Conservation (phyloP, 2,329 filamentous ascomycete genomes). For the Fusarium burgessii region DNA sequence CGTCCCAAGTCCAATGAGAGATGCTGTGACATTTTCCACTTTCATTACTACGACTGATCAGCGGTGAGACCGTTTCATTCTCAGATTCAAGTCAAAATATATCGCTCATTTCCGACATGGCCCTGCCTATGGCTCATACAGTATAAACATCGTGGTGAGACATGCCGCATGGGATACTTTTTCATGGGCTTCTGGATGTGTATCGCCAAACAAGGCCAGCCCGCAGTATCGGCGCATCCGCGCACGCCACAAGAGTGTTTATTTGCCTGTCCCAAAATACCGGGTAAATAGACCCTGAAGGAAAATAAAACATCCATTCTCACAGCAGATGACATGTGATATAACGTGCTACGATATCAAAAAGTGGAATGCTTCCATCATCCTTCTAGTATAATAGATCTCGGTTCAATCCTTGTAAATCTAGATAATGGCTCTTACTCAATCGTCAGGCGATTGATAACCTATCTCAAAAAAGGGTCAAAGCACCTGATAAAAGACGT, state of each 20-base stretch:
- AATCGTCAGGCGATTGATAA: conserved; percentile 12
- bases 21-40: neutral
- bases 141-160: conserved; percentile 15
- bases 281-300: neutral
- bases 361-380: conserved; percentile 4
- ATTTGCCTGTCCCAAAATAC: neutral
- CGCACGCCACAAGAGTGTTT: conserved; percentile 16
- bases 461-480: neutral
- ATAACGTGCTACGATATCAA: conserved; percentile 2
- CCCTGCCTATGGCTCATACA: neutral
- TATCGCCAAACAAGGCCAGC: conserved; percentile 18
- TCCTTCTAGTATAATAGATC: conserved; percentile 14
- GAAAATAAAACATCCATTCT: no score
- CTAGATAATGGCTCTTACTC: conserved; percentile 2
- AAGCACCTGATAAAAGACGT: conserved; percentile 29
- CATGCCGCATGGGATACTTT: conserved; percentile 28
- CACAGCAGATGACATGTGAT: neutral
- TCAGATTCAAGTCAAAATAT: neutral
- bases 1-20: neutral
- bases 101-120: conserved; percentile 15
- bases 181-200: neutral
- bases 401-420: neutral
- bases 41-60: neutral
- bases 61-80: neutral
- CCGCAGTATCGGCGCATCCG: conserved; percentile 10